Base-by-base conservation (phyloP, 78 protist genomes). In the Mastigamoeba balamuthi region DNA sequence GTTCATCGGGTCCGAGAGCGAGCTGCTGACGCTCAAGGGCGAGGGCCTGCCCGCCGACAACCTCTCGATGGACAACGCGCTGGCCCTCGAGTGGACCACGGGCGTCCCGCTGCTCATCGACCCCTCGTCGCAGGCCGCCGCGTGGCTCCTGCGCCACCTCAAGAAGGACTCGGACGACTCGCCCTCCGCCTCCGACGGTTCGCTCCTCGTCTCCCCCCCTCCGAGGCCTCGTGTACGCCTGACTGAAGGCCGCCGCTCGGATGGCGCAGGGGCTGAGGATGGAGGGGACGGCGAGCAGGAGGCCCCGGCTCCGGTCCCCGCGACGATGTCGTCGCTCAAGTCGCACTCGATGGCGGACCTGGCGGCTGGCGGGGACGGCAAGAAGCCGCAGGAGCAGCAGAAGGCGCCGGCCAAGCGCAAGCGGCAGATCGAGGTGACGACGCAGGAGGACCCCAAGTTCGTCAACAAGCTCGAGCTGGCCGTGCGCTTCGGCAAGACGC, bases 401-500 rank as follows among this genome's bases (percentile, higher is more conserved):
- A 39, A 4, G 4, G 41, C 41, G 41, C 10, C 41, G 41, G 41
- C 10, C n/a, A n/a, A n/a, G n/a, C n/a, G n/a, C n/a, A n/a, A n/a
- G n/a, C n/a, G n/a, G n/a, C n/a, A 23, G 0, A 23, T 66, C 38
- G 94, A 93, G 41, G 42, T 63, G n/a, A 36, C 63, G 29, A 52
- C 69, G 2, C 78, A 40, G 40, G 52, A 77, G 28, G 94, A 87
- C 28, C 69, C 83, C 2, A 58, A 74, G 10, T 85, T 91, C 68
- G 6, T 69, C 36, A 75, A 40, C 48, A 69, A 48, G 36, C 69
- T 94, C 35, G 97, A 94, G 82, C 88, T 91, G 1, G 91, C 92
- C n/a, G 93, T 94, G n/a, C 80, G 95, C 23, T 94, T 91, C 70
- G 97, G 97, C 64, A 89, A 90, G 83, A 89, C 94, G 10, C 72